Conservation (phyloP, 108 stramenopile species). For the Skeletonema menzelii region DNA sequence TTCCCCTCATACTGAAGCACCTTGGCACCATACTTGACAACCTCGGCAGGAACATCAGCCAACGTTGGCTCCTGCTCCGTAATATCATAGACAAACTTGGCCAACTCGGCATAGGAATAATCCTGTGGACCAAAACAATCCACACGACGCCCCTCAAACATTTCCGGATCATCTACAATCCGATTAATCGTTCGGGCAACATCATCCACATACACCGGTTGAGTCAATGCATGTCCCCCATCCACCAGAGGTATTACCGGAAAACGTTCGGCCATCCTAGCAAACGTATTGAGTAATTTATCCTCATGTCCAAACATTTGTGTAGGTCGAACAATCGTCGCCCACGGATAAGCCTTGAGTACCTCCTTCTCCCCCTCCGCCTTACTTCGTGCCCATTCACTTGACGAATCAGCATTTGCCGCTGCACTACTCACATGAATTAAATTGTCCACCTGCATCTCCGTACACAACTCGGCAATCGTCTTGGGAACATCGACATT, state of each 20-base stretch:
- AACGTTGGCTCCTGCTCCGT: constrained; percentile 69
- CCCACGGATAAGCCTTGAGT: constrained; percentile 86
- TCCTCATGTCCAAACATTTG: constrained; percentile 96
- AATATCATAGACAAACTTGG: constrained; percentile 90
- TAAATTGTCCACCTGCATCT: constrained; percentile 89
- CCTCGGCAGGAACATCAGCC: constrained; percentile 60
- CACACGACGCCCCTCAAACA: constrained; percentile 85
- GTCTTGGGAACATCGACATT: constrained; percentile 87
- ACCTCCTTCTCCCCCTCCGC: constrained; percentile 92
- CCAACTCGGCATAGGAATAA: constrained; percentile 92
- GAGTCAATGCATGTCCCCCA: constrained; percentile 83
- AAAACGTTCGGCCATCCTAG: constrained; percentile 64
- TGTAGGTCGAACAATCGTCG: constrained; percentile 92
- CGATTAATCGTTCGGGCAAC: constrained; percentile 85
- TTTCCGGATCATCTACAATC: constrained; percentile 73
- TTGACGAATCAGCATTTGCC: constrained; percentile 59
- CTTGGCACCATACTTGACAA: constrained; percentile 54
- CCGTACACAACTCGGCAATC: constrained; percentile 88
- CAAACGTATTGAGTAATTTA: constrained; percentile 89
- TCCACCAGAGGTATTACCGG: constrained; percentile 81
- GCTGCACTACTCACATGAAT: constrained; percentile 92
- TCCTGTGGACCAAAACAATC: constrained; percentile 93
- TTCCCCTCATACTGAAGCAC: constrained; percentile 59
- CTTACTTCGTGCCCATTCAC: constrained; percentile 93
- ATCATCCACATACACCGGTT: constrained; percentile 94